Percentiles rank a stretch among this genome's conserved stretches.
phyloP scores from a whole-genome alignment of 495 filamentous ascomycete species.

The Trichocladium antarcticum region DNA sequence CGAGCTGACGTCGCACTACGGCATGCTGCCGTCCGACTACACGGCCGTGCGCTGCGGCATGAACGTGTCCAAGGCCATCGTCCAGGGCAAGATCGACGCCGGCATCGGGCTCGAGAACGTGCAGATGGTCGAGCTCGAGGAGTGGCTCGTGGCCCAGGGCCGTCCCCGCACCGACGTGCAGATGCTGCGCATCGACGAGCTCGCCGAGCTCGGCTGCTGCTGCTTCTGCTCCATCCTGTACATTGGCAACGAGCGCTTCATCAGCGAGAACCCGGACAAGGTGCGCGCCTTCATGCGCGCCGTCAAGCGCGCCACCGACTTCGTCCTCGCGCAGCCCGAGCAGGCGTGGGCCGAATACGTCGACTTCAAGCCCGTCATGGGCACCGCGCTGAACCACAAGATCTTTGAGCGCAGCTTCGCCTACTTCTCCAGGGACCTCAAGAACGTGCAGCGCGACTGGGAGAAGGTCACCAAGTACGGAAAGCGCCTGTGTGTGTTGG shows the following conservation, averaged over 20 bases:
- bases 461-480: constrained; percentile 58
- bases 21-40: constrained; percentile 58
- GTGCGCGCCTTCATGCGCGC: constrained; percentile 52
- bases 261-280: constrained; percentile 48
- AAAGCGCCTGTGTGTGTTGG: constrained; percentile 51
- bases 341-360: constrained; percentile 52
- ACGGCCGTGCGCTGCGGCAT: constrained; percentile 50
- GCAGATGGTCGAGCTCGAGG: constrained; percentile 62
- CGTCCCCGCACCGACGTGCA: constrained; percentile 51
- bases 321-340: constrained; percentile 47
- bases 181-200: constrained; percentile 64
- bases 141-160: constrained; percentile 51
- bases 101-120: constrained; percentile 64
- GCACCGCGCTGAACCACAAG: constrained; percentile 52
- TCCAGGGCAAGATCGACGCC: constrained; percentile 53
- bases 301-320: constrained; percentile 57
- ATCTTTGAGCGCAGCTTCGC: constrained; percentile 62
- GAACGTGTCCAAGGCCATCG: constrained; percentile 44
- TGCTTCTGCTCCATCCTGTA: constrained; percentile 67
- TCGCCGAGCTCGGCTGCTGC: constrained; percentile 61
- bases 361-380: constrained; percentile 59
- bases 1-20: constrained; percentile 61
- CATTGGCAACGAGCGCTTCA: constrained; percentile 54
- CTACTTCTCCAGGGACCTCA: constrained; percentile 58
- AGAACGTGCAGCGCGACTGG: constrained; percentile 61